Percentiles rank a stretch among this genome's conserved stretches.
Conservation (phyloP, 805 yeast genomes). For the Helenozyma baotianmanensis region DNA sequence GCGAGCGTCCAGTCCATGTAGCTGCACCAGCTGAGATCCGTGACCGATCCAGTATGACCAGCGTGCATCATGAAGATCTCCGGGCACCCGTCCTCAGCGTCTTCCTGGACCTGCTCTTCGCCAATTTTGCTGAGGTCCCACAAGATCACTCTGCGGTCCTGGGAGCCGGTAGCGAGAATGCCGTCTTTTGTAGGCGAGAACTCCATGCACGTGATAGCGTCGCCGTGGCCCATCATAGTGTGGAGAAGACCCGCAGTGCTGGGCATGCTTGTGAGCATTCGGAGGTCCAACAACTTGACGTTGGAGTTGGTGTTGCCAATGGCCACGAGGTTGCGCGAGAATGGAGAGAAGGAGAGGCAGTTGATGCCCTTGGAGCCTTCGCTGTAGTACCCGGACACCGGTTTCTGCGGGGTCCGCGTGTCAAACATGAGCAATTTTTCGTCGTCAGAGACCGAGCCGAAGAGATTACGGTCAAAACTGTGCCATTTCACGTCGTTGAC, state of each 20-base stretch:
- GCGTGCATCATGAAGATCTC: slow-evolving; percentile 90
- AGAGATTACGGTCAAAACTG: slow-evolving; percentile 41
- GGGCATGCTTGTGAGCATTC: slow-evolving; percentile 35
- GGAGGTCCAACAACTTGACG: slow-evolving; percentile 59
- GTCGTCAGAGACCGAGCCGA: slow-evolving; percentile 78
- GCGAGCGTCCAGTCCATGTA: slow-evolving; percentile 74
- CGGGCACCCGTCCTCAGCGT: slow-evolving; percentile 87
- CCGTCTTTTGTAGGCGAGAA: slow-evolving; percentile 80
- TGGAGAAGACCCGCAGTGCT: slow-evolving; percentile 43
- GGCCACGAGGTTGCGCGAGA: slow-evolving; percentile 56
- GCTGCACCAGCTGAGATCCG: slow-evolving; percentile 68
- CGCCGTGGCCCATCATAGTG: slow-evolving; percentile 77
- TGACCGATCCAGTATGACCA: slow-evolving; percentile 77
- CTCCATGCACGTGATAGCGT: slow-evolving; percentile 63
- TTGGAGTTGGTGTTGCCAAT: slow-evolving; percentile 68
- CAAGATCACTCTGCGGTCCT: slow-evolving; percentile 70
- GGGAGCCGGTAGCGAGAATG: slow-evolving; percentile 69
- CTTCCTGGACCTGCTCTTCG: slow-evolving; percentile 80
- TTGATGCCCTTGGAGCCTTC: slow-evolving; percentile 45
- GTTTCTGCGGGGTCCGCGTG: slow-evolving; percentile 32
- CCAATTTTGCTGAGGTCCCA: slow-evolving; percentile 84
- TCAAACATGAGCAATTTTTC: slow-evolving; percentile 52
- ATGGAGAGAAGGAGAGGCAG: slow-evolving; percentile 60
- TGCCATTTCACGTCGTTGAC: slow-evolving; percentile 81
- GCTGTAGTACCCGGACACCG: slow-evolving; percentile 23